Percentiles rank a stretch among this genome's conserved stretches.
Evolutionary conservation across 164 flowering plant species (phyloP).

Genomic region (Aristolochia fimbriata): DNA sequence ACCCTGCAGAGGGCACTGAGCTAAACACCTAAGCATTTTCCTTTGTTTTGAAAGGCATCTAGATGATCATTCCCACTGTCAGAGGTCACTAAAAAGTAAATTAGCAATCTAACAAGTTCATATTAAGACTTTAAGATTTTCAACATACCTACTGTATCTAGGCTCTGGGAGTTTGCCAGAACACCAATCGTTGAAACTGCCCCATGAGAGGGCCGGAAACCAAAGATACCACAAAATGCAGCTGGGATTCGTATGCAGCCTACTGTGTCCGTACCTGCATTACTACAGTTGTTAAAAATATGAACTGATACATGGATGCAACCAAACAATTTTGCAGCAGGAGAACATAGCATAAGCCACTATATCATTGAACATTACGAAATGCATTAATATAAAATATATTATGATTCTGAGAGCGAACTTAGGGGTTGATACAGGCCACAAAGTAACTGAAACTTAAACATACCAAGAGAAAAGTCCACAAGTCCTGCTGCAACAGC

Average conservation of each 20-base stretch:
- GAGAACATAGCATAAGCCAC: neutral
- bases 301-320: neutral
- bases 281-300: neutral
- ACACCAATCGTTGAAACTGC: conserved; percentile 61
- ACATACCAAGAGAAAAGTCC: conserved; percentile 84
- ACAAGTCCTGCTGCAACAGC: conserved; percentile 88
- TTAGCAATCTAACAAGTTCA: neutral
- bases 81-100: neutral
- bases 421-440: too few relatives aligned
- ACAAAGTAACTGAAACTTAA: neutral
- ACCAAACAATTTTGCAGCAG: too few relatives aligned
- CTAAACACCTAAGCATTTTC: too few relatives aligned
- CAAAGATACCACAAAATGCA: conserved; percentile 83
- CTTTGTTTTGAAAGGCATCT: too few relatives aligned
- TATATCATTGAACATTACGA: neutral
- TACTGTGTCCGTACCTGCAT: conserved; percentile 75
- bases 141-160: conserved; percentile 73
- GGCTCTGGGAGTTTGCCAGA: conserved; percentile 69
- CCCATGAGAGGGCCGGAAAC: conserved; percentile 91
- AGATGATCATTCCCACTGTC: too few relatives aligned
- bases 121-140: neutral
- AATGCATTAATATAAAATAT: neutral
- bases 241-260: conserved; percentile 85
- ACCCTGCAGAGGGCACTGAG: too few relatives aligned
- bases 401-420: neutral